These are phyloP conservation scores for Trichoderma sp. DNA, from an alignment of 2,329 filamentous ascomycete genomes.

Conservation along the genomic window DNA sequence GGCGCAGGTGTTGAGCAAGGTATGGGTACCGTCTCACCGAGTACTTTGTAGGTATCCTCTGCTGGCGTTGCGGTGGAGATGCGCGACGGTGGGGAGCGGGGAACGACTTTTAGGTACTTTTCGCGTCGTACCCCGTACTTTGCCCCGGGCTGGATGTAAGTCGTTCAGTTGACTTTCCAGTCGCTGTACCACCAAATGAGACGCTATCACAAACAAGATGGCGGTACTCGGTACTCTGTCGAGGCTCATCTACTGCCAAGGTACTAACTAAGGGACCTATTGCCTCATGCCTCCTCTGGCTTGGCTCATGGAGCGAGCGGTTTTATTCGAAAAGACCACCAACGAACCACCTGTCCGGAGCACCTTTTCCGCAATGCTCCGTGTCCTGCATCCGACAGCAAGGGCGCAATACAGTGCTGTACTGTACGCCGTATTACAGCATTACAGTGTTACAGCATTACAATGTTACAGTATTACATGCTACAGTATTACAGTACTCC, in stretches of 20 bases:
- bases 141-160: not conserved
- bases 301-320: too few relatives aligned
- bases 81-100: not conserved
- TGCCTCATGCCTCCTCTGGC: not conserved
- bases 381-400: not conserved
- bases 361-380: not conserved
- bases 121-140: not conserved
- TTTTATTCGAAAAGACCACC: not conserved
- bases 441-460: too few relatives aligned
- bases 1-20: not conserved
- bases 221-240: not conserved
- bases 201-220: not conserved
- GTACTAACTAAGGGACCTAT: too few relatives aligned
- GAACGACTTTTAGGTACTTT: slow-evolving; percentile 6
- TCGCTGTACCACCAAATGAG: not conserved
- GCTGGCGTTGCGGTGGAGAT: not conserved
- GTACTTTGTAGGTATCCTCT: not conserved
- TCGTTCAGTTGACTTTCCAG: not conserved
- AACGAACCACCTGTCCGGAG: not conserved
- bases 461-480: too few relatives aligned
- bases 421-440: too few relatives aligned
- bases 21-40: slow-evolving; percentile 13
- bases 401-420: too few relatives aligned
- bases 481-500: too few relatives aligned
- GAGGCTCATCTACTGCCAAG: too few relatives aligned